Evolutionary conservation across 148 eudicot genomes (phyloP), one percentile per base, ranked within the genome.

Genomic region (Pouteria glomerata): DNA sequence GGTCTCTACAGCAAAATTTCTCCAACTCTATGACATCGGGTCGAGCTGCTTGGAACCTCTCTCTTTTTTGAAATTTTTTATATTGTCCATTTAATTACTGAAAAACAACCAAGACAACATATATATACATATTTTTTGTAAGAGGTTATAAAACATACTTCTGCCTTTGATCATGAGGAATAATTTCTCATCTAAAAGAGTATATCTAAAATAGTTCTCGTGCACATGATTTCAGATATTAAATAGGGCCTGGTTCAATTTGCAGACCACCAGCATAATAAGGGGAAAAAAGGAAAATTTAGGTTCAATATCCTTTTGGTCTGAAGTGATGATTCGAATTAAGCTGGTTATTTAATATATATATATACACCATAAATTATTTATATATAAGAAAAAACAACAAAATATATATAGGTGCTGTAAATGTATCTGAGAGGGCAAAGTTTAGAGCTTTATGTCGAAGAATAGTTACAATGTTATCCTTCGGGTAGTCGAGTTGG

Each of bases 1-100:
- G 84, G 82, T 41, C 80, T 82, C 56, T 82, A 84, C 72, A 69
- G 67, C 52, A 77, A 75, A 68, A 71, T 83, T 59, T 83, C 86
- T 48, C 81, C 84, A 27, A 72, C 74, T 71, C 71, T 69, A 48
- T 71, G 76, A 55, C 56, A 47, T 71, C 39, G 31, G 58, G 57
- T n/a, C 27, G 42, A 31, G 44, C 69, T 31, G n/a, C 33, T 58
- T 1, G 21, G 31, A 58, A 1, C 13, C 13, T 58, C 31, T 58
- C 16, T 55, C 24, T 6, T 55, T 55, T 55, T 55, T 57, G 3
- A 14, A n/a, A n/a, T n/a, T n/a, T 16, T 21, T 7, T 3, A 1
- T 6, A 27, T 24, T 39, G 4, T 39, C 30, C 7, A 41, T 63
- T 24, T 39, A 13, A 26, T 39, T 3, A 21, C 41, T 23, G n/a